Conservation (phyloP, 2,329 filamentous ascomycete genomes). For the Aspergillus calidoustus region DNA sequence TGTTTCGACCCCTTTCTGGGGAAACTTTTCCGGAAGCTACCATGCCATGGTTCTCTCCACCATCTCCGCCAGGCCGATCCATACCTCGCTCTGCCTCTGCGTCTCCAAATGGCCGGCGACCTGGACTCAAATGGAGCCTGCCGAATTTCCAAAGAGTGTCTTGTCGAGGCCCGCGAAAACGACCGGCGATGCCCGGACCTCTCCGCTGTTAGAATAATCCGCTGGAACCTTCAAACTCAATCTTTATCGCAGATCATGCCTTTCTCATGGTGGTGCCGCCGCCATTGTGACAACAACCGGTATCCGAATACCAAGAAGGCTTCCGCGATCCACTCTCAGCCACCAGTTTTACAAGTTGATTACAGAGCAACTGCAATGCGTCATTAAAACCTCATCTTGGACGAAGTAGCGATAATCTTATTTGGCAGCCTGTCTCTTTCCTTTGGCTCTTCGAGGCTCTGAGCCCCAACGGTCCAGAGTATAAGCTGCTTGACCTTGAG, state of each 20-base stretch:
- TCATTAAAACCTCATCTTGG: not conserved
- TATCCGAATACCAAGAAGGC: not conserved
- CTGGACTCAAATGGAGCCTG: not conserved
- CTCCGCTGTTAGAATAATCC: not conserved
- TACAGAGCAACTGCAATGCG: not conserved
- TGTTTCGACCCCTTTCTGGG: constrained; percentile 12
- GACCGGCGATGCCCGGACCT: constrained; percentile 3
- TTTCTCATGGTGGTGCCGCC: not conserved
- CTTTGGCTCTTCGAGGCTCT: not conserved
- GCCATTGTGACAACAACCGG: constrained; percentile 1
- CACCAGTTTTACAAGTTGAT: not conserved
- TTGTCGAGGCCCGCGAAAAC: not conserved
- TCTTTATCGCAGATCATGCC: constrained; percentile 8
- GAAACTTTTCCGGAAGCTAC: constrained; percentile 14
- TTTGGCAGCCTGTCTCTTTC: not conserved
- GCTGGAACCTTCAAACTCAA: constrained; percentile 3
- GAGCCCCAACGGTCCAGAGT: not conserved
- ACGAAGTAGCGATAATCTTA: no score
- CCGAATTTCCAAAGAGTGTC: not conserved
- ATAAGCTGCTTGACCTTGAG: not conserved
- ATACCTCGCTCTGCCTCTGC: not conserved
- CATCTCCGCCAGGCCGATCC: constrained; percentile 1
- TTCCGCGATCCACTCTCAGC: not conserved
- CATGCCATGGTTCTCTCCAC: not conserved
- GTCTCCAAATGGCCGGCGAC: constrained; percentile 10